Base-by-base conservation (phyloP, 805 yeast genomes). In the Starmerella sp. region DNA sequence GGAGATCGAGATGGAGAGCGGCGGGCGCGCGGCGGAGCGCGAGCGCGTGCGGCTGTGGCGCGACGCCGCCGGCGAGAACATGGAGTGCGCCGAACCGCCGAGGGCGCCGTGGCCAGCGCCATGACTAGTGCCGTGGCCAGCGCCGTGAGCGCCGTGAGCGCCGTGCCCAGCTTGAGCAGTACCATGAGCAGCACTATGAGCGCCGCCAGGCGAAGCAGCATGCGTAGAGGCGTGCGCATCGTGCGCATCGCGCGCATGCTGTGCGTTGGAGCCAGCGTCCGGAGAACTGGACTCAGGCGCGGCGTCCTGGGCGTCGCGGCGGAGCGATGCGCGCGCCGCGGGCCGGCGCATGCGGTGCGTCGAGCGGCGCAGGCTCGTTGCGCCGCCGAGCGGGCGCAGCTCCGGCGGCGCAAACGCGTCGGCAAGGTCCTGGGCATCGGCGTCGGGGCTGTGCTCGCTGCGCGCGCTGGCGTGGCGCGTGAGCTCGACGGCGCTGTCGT, bases 371-470 rank as follows among this genome's bases (percentile, higher is more conserved):
- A 59, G 52, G 35, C 60, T 53, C 5, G 62, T 59, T 3, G 62
- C 62, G 30, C 57, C 61, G 10, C 51, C 44, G 11, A n/a, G 29
- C 4, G 37, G 51, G 15, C 34, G 37, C 14, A 37, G 43, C 14
- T 38, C 54, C 8, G 50, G 49, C 32, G 38, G 50, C 35, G 15
- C 42, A 6, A 48, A 28, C 14, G 37, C 42, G 42, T 43, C 30
- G 7, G 35, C 43, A 32, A 42, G 6, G 30, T 22, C 30, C 32
- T 42, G 15, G 8, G 46, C 46, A 2, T 42, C 9, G 15, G 5
- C 95, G 60, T 82, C 83, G 0, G 91, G 81, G 45, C 86, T 71
- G 47, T 77, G 80, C 60, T 86, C 84, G 53, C 88, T 71, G 67
- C 88, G 95, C 57, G 72, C 78, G 1, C 38, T 32, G 14, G 39